Evolutionary conservation across 2,329 filamentous ascomycete species (phyloP), one percentile per base, ranked within the genome.

Genomic region (Pseudogymnoascus sp.): DNA sequence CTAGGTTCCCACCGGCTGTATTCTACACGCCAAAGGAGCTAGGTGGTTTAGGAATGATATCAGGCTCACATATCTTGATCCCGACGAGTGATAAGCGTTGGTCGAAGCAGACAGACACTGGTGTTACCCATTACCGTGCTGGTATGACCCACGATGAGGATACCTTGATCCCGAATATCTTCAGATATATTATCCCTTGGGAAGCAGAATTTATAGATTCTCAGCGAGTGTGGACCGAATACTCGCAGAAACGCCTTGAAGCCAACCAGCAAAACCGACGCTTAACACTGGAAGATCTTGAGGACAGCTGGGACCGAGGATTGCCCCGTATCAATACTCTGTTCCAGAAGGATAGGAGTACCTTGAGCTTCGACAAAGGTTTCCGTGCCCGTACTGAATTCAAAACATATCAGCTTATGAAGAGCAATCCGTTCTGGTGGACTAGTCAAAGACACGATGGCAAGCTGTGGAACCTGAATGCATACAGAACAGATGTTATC

Each of bases 351-450:
- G 95, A 99, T 70, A 85, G 95, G 71, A 97, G 92, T 75, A 99
- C 95, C 0, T 83, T 99, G 67, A 96, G 91, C 72, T 99, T 99
- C 72, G 95, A 99, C 79, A 99, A 99, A 78, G 95, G 95, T 62
- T 99, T 97, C 87, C 88, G 95, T 69, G 88, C 93, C 13, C 85
- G 95, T 62, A 91, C 93, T 10, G 95, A 99, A 75, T 99, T 99
- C 81, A 99, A 99, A 81, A 88, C 95, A 31, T 99, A 97, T 74
- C 93, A 97, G 75, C 82, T 97, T 65, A 97, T 99, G 93, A 97
- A 96, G 85, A 96, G 89, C 77, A 97, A 97, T 74, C 95, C 95
- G 0, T 97, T 97, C 82, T 97, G 93, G 92, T 99, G 95, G 95
- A 99, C 95, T 3, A 96, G 90, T 71, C 93, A 97, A 76, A 83